phyloP scores from a whole-genome alignment of 805 yeast genomes.

The Blastobotrys peoriensis region DNA sequence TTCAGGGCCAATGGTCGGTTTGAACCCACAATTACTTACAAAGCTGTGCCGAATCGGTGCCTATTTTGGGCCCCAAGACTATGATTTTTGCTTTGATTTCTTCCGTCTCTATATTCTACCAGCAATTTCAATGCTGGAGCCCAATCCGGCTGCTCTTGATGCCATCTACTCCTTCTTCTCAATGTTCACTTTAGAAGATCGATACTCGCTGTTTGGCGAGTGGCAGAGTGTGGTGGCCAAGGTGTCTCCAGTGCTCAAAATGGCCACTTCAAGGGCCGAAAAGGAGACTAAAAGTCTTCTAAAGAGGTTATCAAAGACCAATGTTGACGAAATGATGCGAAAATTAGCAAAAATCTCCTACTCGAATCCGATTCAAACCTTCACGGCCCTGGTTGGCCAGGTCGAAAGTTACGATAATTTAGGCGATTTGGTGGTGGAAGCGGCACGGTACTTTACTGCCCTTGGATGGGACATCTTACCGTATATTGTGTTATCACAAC shows the following conservation, averaged over 20 bases:
- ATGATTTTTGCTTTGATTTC: slow-evolving; percentile 49
- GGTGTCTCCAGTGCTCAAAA: slow-evolving; percentile 47
- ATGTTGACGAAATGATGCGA: slow-evolving; percentile 65
- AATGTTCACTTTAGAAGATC: slow-evolving; percentile 49
- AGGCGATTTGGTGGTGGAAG: slow-evolving; percentile 67
- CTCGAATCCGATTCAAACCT: slow-evolving; percentile 73
- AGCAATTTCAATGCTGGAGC: slow-evolving; percentile 45
- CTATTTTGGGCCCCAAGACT: slow-evolving; percentile 28
- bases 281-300: slow-evolving; percentile 71
- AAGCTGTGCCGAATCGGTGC: slow-evolving; percentile 58
- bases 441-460: slow-evolving; percentile 66
- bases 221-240: slow-evolving; percentile 54
- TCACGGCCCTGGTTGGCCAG: slow-evolving; percentile 65
- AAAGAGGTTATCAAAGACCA: slow-evolving; percentile 77
- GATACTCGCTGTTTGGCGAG: slow-evolving; percentile 80
- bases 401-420: slow-evolving; percentile 90
- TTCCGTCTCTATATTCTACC: slow-evolving; percentile 65
- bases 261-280: slow-evolving; percentile 61
- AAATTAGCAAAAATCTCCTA: slow-evolving; percentile 64
- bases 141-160: slow-evolving; percentile 54
- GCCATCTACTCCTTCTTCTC: slow-evolving; percentile 53
- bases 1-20: slow-evolving; percentile 50
- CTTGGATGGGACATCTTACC: slow-evolving; percentile 85
- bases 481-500: slow-evolving; percentile 61
- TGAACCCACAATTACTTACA: slow-evolving; percentile 42